phyloP scores from a whole-genome alignment of 148 eudicot genomes.

The Nyssa sinensis region DNA sequence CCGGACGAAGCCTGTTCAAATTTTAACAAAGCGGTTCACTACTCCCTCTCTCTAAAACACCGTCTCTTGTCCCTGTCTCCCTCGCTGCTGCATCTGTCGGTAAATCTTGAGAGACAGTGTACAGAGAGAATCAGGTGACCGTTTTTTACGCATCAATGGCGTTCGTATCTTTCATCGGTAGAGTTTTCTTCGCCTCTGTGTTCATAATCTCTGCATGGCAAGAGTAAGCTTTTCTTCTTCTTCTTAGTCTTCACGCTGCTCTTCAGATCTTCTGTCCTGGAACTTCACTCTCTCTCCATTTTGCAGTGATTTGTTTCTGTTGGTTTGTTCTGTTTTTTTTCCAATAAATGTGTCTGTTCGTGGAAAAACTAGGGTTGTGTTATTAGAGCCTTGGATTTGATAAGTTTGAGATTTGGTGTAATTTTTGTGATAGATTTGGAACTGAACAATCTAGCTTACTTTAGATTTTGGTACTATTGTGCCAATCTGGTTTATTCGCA shows the following conservation, averaged over 20 bases:
- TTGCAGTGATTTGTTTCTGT: not conserved
- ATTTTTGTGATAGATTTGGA: not conserved
- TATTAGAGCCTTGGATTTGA: not conserved
- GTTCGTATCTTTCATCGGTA: constrained; percentile 63
- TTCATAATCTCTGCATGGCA: constrained; percentile 83
- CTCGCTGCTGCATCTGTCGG: too few species aligned
- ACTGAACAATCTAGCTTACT: not conserved
- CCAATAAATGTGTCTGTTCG: not conserved
- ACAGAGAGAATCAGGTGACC: too few species aligned
- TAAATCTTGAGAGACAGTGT: too few species aligned
- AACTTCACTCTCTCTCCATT: not conserved
- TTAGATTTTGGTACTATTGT: too few species aligned
- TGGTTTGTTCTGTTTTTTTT: too few species aligned
- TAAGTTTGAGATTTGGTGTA: not conserved
- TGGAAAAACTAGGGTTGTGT: not conserved
- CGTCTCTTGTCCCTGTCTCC: too few species aligned
- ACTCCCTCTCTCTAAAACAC: too few species aligned
- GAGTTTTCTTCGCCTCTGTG: constrained; percentile 70
- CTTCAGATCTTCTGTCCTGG: constrained; percentile 31
- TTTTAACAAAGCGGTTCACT: too few species aligned
- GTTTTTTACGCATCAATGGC: too few species aligned
- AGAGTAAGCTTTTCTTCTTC: constrained; percentile 64
- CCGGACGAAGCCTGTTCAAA: too few species aligned
- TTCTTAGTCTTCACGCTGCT: not conserved
- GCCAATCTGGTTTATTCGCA: too few species aligned